Evolutionary conservation across 495 filamentous ascomycete species (phyloP), one percentile per base, ranked within the genome.

Genomic region (Daldinia grandis): DNA sequence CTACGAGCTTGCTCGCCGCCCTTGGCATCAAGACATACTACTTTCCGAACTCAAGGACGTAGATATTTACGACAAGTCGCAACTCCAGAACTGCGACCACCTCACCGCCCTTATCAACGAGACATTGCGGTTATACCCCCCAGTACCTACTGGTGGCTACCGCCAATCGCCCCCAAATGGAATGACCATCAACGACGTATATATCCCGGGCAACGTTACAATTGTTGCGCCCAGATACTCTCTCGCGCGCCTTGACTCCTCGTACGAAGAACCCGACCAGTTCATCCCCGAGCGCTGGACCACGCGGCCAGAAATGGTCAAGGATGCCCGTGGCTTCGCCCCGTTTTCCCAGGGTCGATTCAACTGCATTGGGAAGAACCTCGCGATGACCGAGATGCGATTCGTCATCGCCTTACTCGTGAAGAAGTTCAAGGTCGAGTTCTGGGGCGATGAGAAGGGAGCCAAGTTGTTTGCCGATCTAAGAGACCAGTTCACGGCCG

Each of bases 211-310:
- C 8, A 70, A 76, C 14, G 73, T 74, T 1, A 81, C 73, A 21
- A 76, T 77, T 7, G 56, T 72, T 8, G 19, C 65, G 10, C 74
- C 44, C 7, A 60, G 71, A 19, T 81, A 81, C 37, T 72, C 75
- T 15, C 76, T 85, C 19, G 68, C 71, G 2, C 76, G 82, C 30
- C 71, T 81, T 76, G 76, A 79, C 74, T 59, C 61, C 30, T 80
- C 75, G 30, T 86, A 81, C 73, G 72, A 74, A 7, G 28, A 70
- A 6, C 73, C 82, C 0, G 42, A 77, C 5, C 76, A 82, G 1
- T 89, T 85, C 64, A 74, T 87, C 24, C 87, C 87, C 0, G 86
- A 88, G 65, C 81, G 88, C 28, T 89, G 86, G 84, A 80, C 68
- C 30, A 75, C 73, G 6, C 68, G 68, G 38, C 72, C 74, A 0